Evolutionary conservation across 345 rosid genomes (phyloP).

Genomic region (Psidium friedrichsthalianum): DNA sequence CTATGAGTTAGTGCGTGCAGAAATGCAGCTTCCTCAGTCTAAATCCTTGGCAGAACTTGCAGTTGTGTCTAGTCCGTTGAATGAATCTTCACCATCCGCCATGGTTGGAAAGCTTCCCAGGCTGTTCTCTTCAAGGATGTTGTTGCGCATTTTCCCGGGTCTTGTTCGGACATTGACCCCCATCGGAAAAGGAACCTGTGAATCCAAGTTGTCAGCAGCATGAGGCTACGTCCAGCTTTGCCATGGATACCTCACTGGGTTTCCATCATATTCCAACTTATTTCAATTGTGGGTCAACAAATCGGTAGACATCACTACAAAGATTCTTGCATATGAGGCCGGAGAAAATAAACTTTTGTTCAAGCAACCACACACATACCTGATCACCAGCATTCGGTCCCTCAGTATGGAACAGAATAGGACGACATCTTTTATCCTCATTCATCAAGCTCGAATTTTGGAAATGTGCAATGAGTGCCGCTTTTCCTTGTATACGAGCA

Average conservation of each 20-base stretch:
- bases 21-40: constrained; percentile 12
- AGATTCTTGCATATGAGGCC: not conserved
- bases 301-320: not conserved
- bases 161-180: constrained; percentile 42
- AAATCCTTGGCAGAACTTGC: constrained; percentile 28
- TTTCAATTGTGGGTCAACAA: not conserved
- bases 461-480: constrained; percentile 66
- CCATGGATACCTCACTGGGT: not conserved
- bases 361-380: constrained; percentile 16
- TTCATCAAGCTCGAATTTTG: constrained; percentile 81
- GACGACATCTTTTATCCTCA: constrained; percentile 66
- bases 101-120: constrained; percentile 12
- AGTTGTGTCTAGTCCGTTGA: constrained; percentile 14
- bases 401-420: constrained; percentile 60
- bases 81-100: constrained; percentile 18
- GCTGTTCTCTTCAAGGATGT: constrained; percentile 15
- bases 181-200: constrained; percentile 58
- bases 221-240: not conserved
- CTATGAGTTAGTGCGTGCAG: constrained; percentile 18
- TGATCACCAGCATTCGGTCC: constrained; percentile 73
- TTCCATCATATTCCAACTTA: not conserved
- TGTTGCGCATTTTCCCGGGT: constrained; percentile 24
- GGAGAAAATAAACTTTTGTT: not conserved
- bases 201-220: not conserved
- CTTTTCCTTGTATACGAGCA: constrained; percentile 70